phyloP scores from a whole-genome alignment of 2,329 filamentous ascomycete genomes.

The Trichophyton rubrum region DNA sequence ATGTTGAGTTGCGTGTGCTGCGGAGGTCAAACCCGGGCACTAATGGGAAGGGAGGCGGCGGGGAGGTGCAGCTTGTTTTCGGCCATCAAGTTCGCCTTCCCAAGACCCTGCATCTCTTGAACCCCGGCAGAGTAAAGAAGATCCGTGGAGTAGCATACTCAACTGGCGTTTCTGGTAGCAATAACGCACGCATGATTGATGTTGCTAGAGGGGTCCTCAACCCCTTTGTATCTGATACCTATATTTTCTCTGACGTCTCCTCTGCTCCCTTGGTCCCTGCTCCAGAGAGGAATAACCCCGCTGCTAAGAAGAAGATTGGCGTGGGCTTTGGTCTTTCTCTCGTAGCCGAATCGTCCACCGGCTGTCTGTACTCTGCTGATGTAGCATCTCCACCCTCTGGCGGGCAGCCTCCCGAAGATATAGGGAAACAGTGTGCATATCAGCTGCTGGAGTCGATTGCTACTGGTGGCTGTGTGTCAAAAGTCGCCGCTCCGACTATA shows the following conservation, averaged over 20 bases:
- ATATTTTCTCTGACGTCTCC: constrained; percentile 63
- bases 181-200: constrained; percentile 93
- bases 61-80: constrained; percentile 86
- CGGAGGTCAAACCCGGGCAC: constrained; percentile 65
- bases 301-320: constrained; percentile 51
- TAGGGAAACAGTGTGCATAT: constrained; percentile 76
- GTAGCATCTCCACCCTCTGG: constrained; percentile 60
- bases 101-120: constrained; percentile 82
- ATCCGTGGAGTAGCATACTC: constrained; percentile 90
- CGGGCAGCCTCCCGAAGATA: constrained; percentile 75
- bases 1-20: constrained; percentile 73
- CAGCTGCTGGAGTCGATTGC: constrained; percentile 75
- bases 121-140: constrained; percentile 70
- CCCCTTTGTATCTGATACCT: constrained; percentile 72
- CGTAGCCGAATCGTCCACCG: constrained; percentile 82
- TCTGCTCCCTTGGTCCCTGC: constrained; percentile 50
- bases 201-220: constrained; percentile 79
- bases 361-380: constrained; percentile 80
- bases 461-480: constrained; percentile 68
- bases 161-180: constrained; percentile 79
- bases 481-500: constrained; percentile 58
- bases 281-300: constrained; percentile 53
- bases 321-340: constrained; percentile 85
- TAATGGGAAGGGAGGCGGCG: constrained; percentile 67
- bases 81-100: constrained; percentile 86